Evolutionary conservation across 805 yeast species (phyloP), one percentile per base, ranked within the genome.

Genomic region (Saturnispora halmiae): DNA sequence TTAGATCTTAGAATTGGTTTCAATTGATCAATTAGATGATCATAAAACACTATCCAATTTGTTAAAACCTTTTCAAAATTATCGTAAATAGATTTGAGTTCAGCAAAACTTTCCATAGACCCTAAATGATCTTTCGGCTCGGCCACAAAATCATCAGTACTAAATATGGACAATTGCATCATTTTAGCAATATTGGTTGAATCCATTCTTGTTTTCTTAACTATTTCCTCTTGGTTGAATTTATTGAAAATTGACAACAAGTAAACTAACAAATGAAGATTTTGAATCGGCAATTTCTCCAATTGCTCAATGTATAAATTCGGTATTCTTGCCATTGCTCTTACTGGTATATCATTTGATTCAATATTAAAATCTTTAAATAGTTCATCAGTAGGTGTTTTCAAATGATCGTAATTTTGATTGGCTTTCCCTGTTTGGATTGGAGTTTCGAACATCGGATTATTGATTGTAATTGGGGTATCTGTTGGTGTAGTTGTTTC

Each of bases 111-210:
- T 28, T 40, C 47, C 40, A 47, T 41, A 20, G 45, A 47, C 8
- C 42, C 40, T n/a, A 36, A 43, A 14, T 8, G 42, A 6, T 27
- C 29, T 6, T 28, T n/a, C 6, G 38, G 19, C 22, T 33, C 20
- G 9, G 29, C n/a, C 5, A 40, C 27, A 6, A 28, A 34, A 39
- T 58, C 63, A 37, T 58, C 60, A 33, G 53, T 51, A 34, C 59
- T 60, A 46, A 64, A 65, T 16, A 64, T 54, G 38, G 60, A 54
- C 16, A 62, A 51, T 46, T 65, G 69, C 46, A 65, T 62, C 40
- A 65, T 58, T 40, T 64, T 64, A 6, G 67, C 55, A 26, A 65
- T 38, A 40, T 64, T 65, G 14, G 52, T 50, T 3, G 64, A 42
- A 18, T 59, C 51, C 69, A 65, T 65, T 45, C 59, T 60, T 13